Evolutionary conservation across 768 basidiomycete species (phyloP), one percentile per base, ranked within the genome.

Genomic region (Suillus luteus): DNA sequence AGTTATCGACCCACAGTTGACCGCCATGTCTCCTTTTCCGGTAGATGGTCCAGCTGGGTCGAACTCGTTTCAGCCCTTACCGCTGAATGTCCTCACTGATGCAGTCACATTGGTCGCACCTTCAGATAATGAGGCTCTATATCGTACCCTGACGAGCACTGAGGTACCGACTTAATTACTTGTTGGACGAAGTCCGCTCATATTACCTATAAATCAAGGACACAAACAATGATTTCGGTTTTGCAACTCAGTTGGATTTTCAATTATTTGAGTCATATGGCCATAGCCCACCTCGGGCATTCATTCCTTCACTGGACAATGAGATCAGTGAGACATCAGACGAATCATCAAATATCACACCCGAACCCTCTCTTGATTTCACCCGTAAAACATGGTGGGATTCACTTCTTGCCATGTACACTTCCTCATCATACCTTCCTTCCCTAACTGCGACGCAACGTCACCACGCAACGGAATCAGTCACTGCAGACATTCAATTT

Each of bases 301-400:
- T 64, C 58, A 62, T 69, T 27, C 22, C 63, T 33, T 61, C 64
- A 40, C 46, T 70, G 59, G 60, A 68, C 41, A 65, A 68, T 15
- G 49, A 46, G 11, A 64, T 66, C 22, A 58, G 62, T 44, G 67
- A 70, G 38, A 58, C n/a, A 41, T 64, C 64, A 10, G 63, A 72
- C 37, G 60, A 60, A 33, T 58, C 66, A 54, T 22, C 10, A 7
- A 63, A 38, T 37, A 83, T 87, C n/a, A 71, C 69, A 7, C 70
- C 77, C 54, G 84, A 86, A 65, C 91, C 91, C 8, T 88, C 89
- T 10, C 75, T 90, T 43, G 80, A 83, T 55, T 91, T 90, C 73
- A 78, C 81, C 19, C 88, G 89, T 58, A 86, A 89, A 77, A 86
- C 85, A 27, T 92, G 91, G 91, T 93, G 89, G 87, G 92, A 92